These are phyloP conservation scores for Talaromyces ruber DNA, from an alignment of 495 filamentous ascomycete genomes.

Conservation along the genomic window DNA sequence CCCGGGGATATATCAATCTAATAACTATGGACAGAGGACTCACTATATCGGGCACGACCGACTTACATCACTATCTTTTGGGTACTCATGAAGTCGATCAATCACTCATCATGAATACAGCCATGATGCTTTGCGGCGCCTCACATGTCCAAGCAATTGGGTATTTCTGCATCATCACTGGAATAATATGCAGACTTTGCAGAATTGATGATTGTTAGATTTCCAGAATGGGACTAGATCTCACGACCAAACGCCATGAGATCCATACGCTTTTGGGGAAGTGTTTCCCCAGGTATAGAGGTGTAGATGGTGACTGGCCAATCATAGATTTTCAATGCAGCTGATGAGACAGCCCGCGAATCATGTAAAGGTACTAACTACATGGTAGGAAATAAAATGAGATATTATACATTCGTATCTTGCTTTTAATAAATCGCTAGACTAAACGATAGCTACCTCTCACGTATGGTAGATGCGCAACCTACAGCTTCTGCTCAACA, in stretches of 20 bases:
- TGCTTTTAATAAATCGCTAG: neutral
- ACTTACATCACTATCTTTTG: neutral
- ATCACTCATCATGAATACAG: neutral
- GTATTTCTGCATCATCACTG: neutral
- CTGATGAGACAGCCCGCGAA: neutral
- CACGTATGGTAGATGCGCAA: neutral
- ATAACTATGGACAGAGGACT: neutral
- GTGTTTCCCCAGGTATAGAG: neutral
- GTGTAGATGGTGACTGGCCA: neutral
- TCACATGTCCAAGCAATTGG: neutral
- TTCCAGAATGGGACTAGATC: neutral
- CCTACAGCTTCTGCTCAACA: conserved; percentile 32
- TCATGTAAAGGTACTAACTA: too few species aligned
- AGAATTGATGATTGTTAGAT: neutral
- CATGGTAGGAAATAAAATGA: neutral
- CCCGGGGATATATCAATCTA: neutral
- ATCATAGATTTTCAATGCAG: neutral
- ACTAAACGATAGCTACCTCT: neutral
- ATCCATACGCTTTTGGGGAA: neutral
- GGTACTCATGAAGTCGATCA: neutral
- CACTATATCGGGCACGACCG: neutral
- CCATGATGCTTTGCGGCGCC: neutral
- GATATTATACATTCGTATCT: neutral
- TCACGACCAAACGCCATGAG: neutral
- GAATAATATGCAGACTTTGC: neutral